These are phyloP conservation scores for Didymella segeticola DNA, from an alignment of 2,329 filamentous ascomycete species.

Conservation along the genomic window DNA sequence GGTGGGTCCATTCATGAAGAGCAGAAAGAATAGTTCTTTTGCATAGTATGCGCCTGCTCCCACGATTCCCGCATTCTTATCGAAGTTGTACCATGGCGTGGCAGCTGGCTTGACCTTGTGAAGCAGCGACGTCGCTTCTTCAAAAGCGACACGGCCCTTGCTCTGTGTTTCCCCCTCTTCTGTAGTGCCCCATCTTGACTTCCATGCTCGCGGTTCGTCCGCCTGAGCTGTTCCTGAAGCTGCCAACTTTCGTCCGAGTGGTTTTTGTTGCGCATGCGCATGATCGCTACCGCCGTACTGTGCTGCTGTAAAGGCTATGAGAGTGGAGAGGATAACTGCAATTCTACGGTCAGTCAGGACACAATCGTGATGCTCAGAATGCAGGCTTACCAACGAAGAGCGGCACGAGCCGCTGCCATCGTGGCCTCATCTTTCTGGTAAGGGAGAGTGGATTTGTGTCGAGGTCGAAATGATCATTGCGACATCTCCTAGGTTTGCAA, in stretches of 20 bases:
- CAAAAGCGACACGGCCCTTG: slow-evolving; percentile 36
- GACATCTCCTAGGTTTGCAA: slow-evolving; percentile 30
- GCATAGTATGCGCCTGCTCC: slow-evolving; percentile 66
- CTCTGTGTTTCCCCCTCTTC: slow-evolving; percentile 19
- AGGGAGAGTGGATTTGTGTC: slow-evolving; percentile 19
- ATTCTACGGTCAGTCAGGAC: slow-evolving; percentile 30
- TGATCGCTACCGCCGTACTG: slow-evolving; percentile 32
- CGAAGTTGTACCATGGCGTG: slow-evolving; percentile 49
- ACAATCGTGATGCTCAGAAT: slow-evolving; percentile 10
- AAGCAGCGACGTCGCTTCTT: slow-evolving; percentile 52
- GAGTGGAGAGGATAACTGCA: slow-evolving; percentile 43
- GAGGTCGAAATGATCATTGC: slow-evolving; percentile 38
- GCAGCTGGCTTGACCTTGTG: slow-evolving; percentile 51
- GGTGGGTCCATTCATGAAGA: slow-evolving; percentile 69
- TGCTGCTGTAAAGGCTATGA: slow-evolving; percentile 35
- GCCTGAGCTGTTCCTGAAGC: slow-evolving; percentile 23
- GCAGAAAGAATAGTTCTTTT: slow-evolving; percentile 66
- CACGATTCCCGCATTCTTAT: slow-evolving; percentile 64
- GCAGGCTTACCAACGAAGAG: slow-evolving; percentile 41
- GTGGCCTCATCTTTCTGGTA: slow-evolving; percentile 42
- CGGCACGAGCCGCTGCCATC: slow-evolving; percentile 46
- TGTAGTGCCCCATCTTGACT: slow-evolving; percentile 28
- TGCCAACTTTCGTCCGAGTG: slow-evolving; percentile 23
- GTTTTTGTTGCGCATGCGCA: slow-evolving; percentile 34
- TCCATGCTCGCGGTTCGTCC: slow-evolving; percentile 29